phyloP scores from a whole-genome alignment of 768 basidiomycete species.

The Hirschioporus abietinus region DNA sequence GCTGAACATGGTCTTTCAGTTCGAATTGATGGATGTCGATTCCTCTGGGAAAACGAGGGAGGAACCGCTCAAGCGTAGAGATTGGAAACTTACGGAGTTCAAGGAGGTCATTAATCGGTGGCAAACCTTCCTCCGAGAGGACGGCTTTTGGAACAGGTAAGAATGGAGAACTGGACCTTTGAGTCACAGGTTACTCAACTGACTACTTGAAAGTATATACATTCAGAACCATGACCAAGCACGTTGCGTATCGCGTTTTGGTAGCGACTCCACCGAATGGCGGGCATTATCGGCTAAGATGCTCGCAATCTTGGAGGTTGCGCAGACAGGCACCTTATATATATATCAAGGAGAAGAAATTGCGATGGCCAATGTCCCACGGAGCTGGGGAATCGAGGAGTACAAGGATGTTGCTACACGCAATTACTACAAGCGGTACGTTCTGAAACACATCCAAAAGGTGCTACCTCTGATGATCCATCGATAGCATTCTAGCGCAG shows the following conservation, averaged over 20 bases:
- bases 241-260: conserved; percentile 60
- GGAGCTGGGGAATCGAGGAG: conserved; percentile 61
- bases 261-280: conserved; percentile 53
- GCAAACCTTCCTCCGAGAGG: conserved; percentile 52
- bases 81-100: conserved; percentile 50
- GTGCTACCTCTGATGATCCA: conserved; percentile 6
- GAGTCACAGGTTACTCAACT: conserved; percentile 9
- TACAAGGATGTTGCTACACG: conserved; percentile 65
- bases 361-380: conserved; percentile 58
- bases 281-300: conserved; percentile 58
- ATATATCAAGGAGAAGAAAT: conserved; percentile 77
- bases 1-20: conserved; percentile 62
- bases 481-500: conserved; percentile 33
- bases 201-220: conserved; percentile 37
- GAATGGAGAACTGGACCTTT: conserved; percentile 18
- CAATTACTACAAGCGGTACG: conserved; percentile 48
- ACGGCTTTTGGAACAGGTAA: conserved; percentile 66
- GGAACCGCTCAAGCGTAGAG: conserved; percentile 34
- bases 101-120: conserved; percentile 41
- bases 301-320: conserved; percentile 54
- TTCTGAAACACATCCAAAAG: not conserved
- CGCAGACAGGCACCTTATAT: conserved; percentile 62
- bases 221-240: conserved; percentile 70
- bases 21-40: conserved; percentile 59
- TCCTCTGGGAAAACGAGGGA: conserved; percentile 29